Percentiles rank a stretch among this genome's conserved stretches.
phyloP scores from a whole-genome alignment of 129 eudicot species.

The Lactuca saligna region DNA sequence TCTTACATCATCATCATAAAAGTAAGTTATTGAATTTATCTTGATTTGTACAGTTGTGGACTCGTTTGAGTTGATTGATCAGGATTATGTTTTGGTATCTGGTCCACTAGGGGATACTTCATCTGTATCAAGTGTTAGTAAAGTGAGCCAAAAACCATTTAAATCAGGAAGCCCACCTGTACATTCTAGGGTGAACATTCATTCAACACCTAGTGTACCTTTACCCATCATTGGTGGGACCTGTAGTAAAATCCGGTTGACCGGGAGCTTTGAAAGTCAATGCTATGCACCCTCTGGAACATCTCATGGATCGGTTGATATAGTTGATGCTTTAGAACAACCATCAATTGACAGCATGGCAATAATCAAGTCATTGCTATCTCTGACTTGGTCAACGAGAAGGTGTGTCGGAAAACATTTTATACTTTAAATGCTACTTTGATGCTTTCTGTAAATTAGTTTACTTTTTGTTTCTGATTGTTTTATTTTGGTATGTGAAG shows the following conservation, averaged over 20 bases:
- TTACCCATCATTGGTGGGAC: conserved; percentile 53
- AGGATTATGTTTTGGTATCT: conserved; percentile 88
- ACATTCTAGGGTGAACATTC: conserved; percentile 27
- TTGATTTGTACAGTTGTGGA: conserved; percentile 47
- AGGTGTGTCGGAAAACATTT: conserved; percentile 40
- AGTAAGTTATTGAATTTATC: neutral
- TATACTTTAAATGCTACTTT: too few relatives aligned
- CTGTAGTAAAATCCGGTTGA: conserved; percentile 31
- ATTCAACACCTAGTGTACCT: conserved; percentile 45
- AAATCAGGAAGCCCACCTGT: conserved; percentile 41
- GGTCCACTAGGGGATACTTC: conserved; percentile 65
- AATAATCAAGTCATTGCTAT: conserved; percentile 73
- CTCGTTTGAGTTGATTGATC: conserved; percentile 70
- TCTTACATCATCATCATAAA: neutral
- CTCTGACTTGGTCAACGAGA: conserved; percentile 73
- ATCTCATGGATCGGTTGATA: conserved; percentile 61
- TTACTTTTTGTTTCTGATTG: conserved; percentile 10
- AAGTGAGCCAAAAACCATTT: conserved; percentile 35
- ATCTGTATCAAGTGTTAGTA: conserved; percentile 55
- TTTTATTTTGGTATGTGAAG: neutral
- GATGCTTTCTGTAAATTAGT: neutral
- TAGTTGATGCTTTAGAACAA: conserved; percentile 60
- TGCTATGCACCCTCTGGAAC: conserved; percentile 71
- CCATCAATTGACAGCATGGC: conserved; percentile 71
- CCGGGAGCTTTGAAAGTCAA: conserved; percentile 61